Base-by-base conservation (phyloP, 148 eudicot species). In the Amaranthus palmeri region DNA sequence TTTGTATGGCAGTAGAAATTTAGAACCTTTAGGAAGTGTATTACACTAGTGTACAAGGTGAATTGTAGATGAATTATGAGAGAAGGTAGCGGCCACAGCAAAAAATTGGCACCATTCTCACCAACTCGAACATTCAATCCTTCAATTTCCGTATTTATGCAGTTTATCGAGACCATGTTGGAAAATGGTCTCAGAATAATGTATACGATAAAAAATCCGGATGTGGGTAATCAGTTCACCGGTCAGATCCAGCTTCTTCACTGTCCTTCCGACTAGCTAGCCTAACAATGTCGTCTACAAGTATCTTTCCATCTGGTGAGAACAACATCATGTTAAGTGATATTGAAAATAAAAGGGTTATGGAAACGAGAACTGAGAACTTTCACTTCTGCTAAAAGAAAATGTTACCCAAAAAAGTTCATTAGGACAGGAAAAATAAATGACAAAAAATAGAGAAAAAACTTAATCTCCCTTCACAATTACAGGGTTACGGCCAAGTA, bases 251-350 rank as follows among this genome's bases (percentile, higher is more conserved):
- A 50, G 74, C 66, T 65, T 73, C 80, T 25, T 85, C 91, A 36
- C 36, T 79, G 41, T 80, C 83, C 70, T 74, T 80, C 59, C 68
- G 78, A 59, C 86, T 84, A 53, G 81, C 90, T 79, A 90, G 83
- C 79, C 76, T 88, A 68, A 88, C 78, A 70, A 90, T 85, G 79
- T 90, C 96, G 80, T 86, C 87, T 45, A 90, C 92, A 1, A 76
- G 88, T 58, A 90, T 90, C 76, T 85, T 88, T 42, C 96, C 87
- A 73, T 84, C 84, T 81, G 80, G 15, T 74, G 67, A 55, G 47
- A 63, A 61, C 36, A 72, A 43, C 36, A 18, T 5, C 53, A 60
- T 14, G 42, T 12, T 49, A 61, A 48, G 25, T 49, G 58, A 47
- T 13, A 47, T 48, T 48, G 14, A 4, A 40, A 46, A 9, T 13